Base-by-base conservation (phyloP, 768 basidiomycete genomes). In the Lactarius trivialis region DNA sequence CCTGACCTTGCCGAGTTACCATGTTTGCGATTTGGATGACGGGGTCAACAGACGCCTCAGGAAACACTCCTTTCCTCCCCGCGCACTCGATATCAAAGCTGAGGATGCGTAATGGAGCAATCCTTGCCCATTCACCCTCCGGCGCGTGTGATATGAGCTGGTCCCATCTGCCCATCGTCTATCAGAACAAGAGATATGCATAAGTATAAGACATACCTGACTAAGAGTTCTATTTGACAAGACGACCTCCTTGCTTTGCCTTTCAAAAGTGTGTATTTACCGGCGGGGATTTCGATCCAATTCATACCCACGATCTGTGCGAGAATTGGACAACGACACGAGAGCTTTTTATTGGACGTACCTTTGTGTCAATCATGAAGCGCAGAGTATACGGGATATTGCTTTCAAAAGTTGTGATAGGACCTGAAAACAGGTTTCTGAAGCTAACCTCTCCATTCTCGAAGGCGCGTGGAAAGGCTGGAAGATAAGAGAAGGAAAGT, bases 1-100 rank as follows among this genome's bases (percentile, higher is more conserved):
- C 8, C 56, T 14, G 43, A 93, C 95, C 95, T 82, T 99, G 97
- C 5, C 90, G 82, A 37, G 95, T 98, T 12, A 98, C 96, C 97
- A 98, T 98, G 73, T 93, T 97, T 1, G 96, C 97, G 63, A 98
- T 98, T 70, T 98, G 97, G 68, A 98, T 98, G 59, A 99, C 93
- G 9, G 96, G 96, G 73, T 99, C 97, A 33, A 81, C 72, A 11
- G 85, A 78, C 8, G 97, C 81, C 70, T 98, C 97, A 0, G 97
- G 97, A 70, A 99, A 99, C 67, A 98, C 89, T 33, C 97, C 97
- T 70, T 98, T 98, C 28, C 97, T 79, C 24, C 97, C 97, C 0
- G 97, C 97, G 74, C 97, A 99, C 75, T 99, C 97, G 68, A 99
- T 98, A 83, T 99, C 97, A 69, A 99, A 99, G 69, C 93, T 95